Evolutionary conservation across 208 protist species (phyloP), one percentile per base, ranked within the genome.

Genomic region (Crithidia acanthocephali): DNA sequence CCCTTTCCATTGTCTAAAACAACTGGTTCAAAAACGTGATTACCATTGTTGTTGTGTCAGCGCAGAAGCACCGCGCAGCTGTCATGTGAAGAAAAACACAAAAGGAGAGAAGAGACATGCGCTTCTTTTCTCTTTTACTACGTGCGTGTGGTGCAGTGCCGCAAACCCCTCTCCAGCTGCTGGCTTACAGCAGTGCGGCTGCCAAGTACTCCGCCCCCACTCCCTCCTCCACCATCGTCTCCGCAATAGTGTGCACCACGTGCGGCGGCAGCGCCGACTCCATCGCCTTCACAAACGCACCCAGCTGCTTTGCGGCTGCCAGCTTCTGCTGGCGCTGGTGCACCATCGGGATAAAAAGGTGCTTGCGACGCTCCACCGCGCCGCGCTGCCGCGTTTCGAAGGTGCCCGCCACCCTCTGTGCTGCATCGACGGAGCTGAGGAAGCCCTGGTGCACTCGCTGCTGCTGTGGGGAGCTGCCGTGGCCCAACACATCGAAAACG

Each of bases 161-260:
- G n/a, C n/a, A n/a, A n/a, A n/a, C n/a, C n/a, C n/a, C n/a, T n/a
- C n/a, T n/a, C n/a, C n/a, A n/a, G n/a, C n/a, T n/a, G n/a, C n/a
- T n/a, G n/a, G n/a, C 23, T 68, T 65, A 87, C 53, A 88, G 48
- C 22, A 93, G 59, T 4, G 87, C 76, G 5, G 80, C 79, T 45
- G 83, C 69, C 45, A 95, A 78, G 63, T 86, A 95, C 62, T 83
- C 82, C 0, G 82, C 48, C 5, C 81, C 87, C 4, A 88, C 86
- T 1, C 87, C 87, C 13, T 82, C 72, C 15, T 40, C 57, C 16
- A 76, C 62, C 83, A 91, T 86, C 7, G 71, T 59, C 67, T 84
- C 72, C 10, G 84, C 87, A 4, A 93, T 47, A 20, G 30, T 30
- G 27, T 82, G 85, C 32, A 80, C 65, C 23, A 83, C 55, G 0